A percentile compares a stretch with the other conserved stretches of the same genome.
phyloP scores from a whole-genome alignment of 768 basidiomycete genomes.

The Leucogyrophana mollusca region DNA sequence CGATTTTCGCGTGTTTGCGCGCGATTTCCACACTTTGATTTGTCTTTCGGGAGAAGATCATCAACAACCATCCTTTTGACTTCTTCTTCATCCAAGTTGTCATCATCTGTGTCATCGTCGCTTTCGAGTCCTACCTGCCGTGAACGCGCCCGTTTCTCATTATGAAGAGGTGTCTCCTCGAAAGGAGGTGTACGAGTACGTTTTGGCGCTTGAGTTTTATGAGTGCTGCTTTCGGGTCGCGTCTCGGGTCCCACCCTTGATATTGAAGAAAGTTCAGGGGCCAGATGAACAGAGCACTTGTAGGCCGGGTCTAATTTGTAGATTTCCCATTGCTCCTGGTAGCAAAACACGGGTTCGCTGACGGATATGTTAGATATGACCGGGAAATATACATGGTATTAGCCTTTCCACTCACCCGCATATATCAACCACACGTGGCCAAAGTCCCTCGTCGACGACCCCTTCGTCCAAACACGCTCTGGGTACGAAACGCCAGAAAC shows the following conservation, averaged over 20 bases:
- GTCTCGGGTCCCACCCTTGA: slow-evolving; percentile 14
- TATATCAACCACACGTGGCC: slow-evolving; percentile 65
- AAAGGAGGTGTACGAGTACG: slow-evolving; percentile 27
- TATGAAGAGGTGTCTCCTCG: slow-evolving; percentile 11
- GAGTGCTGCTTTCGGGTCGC: slow-evolving; percentile 5
- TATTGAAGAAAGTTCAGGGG: slow-evolving; percentile 33
- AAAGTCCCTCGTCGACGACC: slow-evolving; percentile 62
- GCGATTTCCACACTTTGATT: slow-evolving; percentile 15
- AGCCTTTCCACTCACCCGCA: slow-evolving; percentile 56
- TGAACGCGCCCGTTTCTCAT: slow-evolving; percentile 26
- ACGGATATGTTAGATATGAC: slow-evolving; percentile 7
- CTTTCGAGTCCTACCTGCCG: slow-evolving; percentile 3
- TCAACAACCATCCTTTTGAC: slow-evolving; percentile 53
- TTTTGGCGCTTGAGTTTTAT: slow-evolving; percentile 18
- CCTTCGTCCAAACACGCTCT: slow-evolving; percentile 58
- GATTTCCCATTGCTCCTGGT: slow-evolving; percentile 84
- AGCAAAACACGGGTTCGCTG: slow-evolving; percentile 50
- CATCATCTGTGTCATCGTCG: slow-evolving; percentile 19
- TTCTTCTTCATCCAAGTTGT: slow-evolving; percentile 40
- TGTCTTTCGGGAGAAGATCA: slow-evolving; percentile 19
- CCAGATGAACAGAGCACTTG: slow-evolving; percentile 54
- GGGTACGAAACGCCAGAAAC: slow-evolving; percentile 78
- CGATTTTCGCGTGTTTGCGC: slow-evolving; percentile 31
- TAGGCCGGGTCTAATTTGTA: slow-evolving; percentile 81
- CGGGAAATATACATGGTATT: slow-evolving; percentile 1